Percentiles rank a stretch among this genome's conserved stretches.
Conservation (phyloP, 148 eudicot genomes). For the Limonium bicolor region DNA sequence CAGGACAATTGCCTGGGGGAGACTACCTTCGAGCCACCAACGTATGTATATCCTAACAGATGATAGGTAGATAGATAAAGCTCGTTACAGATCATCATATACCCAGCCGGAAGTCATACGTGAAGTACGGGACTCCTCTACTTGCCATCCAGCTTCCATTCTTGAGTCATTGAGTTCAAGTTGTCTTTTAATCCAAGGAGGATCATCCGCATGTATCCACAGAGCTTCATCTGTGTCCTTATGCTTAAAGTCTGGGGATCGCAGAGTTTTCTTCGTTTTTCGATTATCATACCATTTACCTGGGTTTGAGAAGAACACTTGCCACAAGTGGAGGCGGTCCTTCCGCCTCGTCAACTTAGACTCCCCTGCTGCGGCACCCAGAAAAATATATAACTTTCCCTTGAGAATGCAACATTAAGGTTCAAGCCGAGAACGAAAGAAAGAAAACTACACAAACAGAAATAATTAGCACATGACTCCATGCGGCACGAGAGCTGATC, state of each 20-base stretch:
- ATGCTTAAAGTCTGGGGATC: conserved; percentile 53
- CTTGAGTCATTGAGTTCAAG: conserved; percentile 32
- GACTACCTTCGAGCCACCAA: no score
- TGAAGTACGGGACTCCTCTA: not conserved
- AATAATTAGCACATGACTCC: no score
- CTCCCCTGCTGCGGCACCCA: conserved; percentile 9
- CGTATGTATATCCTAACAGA: no score
- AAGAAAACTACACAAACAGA: no score
- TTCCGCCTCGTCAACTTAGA: conserved; percentile 14
- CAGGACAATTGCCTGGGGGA: no score
- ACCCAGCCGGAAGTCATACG: not conserved
- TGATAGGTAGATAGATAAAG: no score
- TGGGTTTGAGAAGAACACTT: conserved; percentile 51
- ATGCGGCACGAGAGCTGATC: no score
- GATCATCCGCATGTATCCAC: conserved; percentile 40
- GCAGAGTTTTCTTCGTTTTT: conserved; percentile 24
- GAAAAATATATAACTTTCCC: no score
- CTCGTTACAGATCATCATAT: not conserved
- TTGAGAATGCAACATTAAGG: no score
- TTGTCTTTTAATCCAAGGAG: conserved; percentile 54
- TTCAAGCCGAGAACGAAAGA: no score
- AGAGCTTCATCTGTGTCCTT: conserved; percentile 56
- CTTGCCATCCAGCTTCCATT: conserved; percentile 6
- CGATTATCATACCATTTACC: conserved; percentile 51
- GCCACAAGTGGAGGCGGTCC: conserved; percentile 45